A percentile compares a stretch with the other conserved stretches of the same genome.
phyloP scores from a whole-genome alignment of 1,284 basidiomycete species.

The Polyporus tsugae region DNA sequence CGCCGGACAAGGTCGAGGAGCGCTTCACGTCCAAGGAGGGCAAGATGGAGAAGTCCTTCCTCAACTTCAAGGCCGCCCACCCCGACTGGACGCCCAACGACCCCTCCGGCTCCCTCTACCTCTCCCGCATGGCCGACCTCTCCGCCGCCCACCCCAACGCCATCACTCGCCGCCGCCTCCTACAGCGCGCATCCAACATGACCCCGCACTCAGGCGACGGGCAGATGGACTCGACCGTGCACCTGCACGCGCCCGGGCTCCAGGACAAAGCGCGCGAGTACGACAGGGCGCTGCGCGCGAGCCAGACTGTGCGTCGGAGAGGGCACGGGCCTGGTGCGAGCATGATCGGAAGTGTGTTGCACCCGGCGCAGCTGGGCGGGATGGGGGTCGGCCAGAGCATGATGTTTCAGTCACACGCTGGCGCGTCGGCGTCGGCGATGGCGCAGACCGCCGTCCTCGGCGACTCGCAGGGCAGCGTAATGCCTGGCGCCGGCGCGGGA shows the following conservation, averaged over 20 bases:
- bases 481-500: conserved; percentile 22
- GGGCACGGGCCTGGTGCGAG: conserved; percentile 50
- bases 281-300: conserved; percentile 76
- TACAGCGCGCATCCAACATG: conserved; percentile 29
- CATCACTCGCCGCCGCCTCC: conserved; percentile 38
- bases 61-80: conserved; percentile 96
- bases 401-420: conserved; percentile 42
- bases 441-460: conserved; percentile 76
- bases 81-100: conserved; percentile 95
- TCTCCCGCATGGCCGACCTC: conserved; percentile 82
- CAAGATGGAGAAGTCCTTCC: conserved; percentile 98
- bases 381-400: conserved; percentile 48
- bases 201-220: conserved; percentile 6
- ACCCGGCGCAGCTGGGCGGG: conserved; percentile 35
- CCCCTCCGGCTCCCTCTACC: conserved; percentile 85
- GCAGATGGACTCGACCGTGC: conserved; percentile 39
- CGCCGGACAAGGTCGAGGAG: conserved; percentile 69
- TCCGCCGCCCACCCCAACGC: conserved; percentile 49
- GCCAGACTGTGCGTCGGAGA: conserved; percentile 54
- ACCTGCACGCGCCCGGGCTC: conserved; percentile 45
- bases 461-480: conserved; percentile 71
- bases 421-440: conserved; percentile 50
- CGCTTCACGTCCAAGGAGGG: conserved; percentile 86
- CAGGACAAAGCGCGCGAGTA: conserved; percentile 72
- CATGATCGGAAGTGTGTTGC: conserved; percentile 48